Evolutionary conservation across 805 yeast species (phyloP), one percentile per base, ranked within the genome.

Genomic region (Candida lessepsii): DNA sequence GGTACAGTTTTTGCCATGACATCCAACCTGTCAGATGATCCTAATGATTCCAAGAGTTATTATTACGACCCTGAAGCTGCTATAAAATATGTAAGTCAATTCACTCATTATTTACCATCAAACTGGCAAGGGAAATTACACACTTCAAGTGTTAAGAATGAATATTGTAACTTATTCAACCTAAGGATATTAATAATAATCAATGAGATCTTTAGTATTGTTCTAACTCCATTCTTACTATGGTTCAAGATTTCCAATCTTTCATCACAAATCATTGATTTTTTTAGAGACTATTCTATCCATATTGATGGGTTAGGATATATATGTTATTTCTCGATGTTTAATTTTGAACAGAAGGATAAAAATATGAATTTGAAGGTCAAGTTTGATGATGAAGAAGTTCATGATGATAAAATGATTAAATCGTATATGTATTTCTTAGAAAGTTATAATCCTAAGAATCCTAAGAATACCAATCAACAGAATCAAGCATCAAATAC

Each of bases 241-340:
- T 89, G 96, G 85, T 80, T 83, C 55, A 78, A 87, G 14, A 67
- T 93, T 19, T 88, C 96, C 3, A 73, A 74, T 37, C 73, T 80
- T 18, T 70, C 91, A 10, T 90, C 85, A 20, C 71, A 78, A 19
- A 84, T 93, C 32, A 77, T 93, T 23, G 98, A 93, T 56, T 93
- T 93, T 55, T 87, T 91, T 60, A 67, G 98, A 41, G 97, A 91
- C 44, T 83, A 78, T 50, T 81, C 96, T 9, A 81, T 89, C 9
- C 93, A 91, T 58, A 87, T 90, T 35, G 97, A 90, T 64, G 98
- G 96, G 0, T 67, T 93, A 29, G 99, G 99, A 0, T 84, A 90
- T 54, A 96, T 93, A 27, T 91, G 98, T 56, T 82, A 87, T 21
- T 88, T 83, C 71, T 98, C 98, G 2, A 86, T 87, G 81, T 93